phyloP scores from a whole-genome alignment of 768 basidiomycete genomes.

The Strobilomyces dryophilus region DNA sequence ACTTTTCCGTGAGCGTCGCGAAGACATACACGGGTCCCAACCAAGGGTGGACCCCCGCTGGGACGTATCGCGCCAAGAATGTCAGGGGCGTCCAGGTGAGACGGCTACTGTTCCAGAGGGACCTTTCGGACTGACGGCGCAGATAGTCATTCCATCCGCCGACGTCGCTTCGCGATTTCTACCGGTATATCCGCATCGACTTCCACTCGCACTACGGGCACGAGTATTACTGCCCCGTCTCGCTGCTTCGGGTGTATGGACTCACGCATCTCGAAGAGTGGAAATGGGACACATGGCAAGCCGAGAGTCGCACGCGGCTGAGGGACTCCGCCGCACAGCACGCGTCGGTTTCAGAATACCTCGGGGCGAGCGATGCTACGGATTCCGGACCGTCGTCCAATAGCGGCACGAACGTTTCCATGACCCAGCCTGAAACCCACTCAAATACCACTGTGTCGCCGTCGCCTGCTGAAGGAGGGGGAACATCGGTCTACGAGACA shows the following conservation, averaged over 20 bases:
- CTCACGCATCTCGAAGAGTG: constrained; percentile 95
- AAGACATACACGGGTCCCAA: constrained; percentile 68
- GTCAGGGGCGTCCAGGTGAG: constrained; percentile 85
- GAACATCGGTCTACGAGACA: neutral
- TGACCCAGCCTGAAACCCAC: constrained; percentile 1
- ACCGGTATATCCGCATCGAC: constrained; percentile 90
- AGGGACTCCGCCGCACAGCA: constrained; percentile 27
- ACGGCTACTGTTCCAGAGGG: neutral
- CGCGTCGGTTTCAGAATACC: constrained; percentile 22
- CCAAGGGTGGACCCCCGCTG: constrained; percentile 68
- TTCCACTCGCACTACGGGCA: constrained; percentile 91
- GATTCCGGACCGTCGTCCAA: neutral
- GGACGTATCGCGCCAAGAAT: constrained; percentile 83
- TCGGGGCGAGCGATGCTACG: neutral
- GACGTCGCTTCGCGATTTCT: constrained; percentile 73
- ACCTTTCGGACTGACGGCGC: neutral
- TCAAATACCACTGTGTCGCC: neutral
- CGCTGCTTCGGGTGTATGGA: constrained; percentile 89
- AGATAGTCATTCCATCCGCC: constrained; percentile 74
- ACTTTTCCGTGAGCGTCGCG: constrained; percentile 81
- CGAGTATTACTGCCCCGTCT: constrained; percentile 96
- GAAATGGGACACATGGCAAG: constrained; percentile 87
- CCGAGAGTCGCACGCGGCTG: constrained; percentile 52
- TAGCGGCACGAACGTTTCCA: constrained; percentile 3
- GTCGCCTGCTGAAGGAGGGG: neutral